Conservation (phyloP, 768 basidiomycete species). For the Hypsizygus marmoreus region DNA sequence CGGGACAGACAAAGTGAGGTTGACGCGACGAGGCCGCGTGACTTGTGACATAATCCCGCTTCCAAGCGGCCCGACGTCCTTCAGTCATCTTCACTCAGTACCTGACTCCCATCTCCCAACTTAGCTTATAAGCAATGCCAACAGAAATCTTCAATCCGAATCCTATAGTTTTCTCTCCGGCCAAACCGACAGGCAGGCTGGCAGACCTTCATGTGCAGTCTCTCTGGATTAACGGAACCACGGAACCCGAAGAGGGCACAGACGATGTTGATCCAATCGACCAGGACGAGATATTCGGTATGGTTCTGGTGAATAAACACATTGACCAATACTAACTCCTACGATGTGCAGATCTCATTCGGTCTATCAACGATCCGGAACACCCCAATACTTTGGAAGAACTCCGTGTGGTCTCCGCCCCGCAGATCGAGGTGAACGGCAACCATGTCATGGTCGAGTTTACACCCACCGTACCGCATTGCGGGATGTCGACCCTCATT, state of each 20-base stretch:
- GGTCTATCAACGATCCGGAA: constrained; percentile 93
- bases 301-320: neutral
- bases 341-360: constrained; percentile 70
- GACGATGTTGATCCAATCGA: constrained; percentile 77
- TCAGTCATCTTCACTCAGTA: constrained; percentile 15
- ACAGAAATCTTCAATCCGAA: constrained; percentile 84
- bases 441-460: constrained; percentile 86
- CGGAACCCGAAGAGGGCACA: constrained; percentile 46
- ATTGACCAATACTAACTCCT: neutral
- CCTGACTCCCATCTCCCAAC: constrained; percentile 4
- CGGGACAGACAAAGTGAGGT: neutral
- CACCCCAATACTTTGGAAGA: constrained; percentile 94
- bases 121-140: constrained; percentile 38
- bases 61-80: constrained; percentile 2
- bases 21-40: constrained; percentile 26
- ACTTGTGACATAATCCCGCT: constrained; percentile 18
- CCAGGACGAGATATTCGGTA: constrained; percentile 91
- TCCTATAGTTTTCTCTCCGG: constrained; percentile 73
- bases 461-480: constrained; percentile 97
- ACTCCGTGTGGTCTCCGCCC: constrained; percentile 89
- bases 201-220: constrained; percentile 45
- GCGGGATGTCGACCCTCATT: constrained; percentile 96
- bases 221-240: constrained; percentile 61
- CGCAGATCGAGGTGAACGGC: constrained; percentile 65
- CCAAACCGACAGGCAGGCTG: constrained; percentile 47